Evolutionary conservation across 2,329 filamentous ascomycete genomes (phyloP).

Genomic region (Dendrostoma leiphaemia): DNA sequence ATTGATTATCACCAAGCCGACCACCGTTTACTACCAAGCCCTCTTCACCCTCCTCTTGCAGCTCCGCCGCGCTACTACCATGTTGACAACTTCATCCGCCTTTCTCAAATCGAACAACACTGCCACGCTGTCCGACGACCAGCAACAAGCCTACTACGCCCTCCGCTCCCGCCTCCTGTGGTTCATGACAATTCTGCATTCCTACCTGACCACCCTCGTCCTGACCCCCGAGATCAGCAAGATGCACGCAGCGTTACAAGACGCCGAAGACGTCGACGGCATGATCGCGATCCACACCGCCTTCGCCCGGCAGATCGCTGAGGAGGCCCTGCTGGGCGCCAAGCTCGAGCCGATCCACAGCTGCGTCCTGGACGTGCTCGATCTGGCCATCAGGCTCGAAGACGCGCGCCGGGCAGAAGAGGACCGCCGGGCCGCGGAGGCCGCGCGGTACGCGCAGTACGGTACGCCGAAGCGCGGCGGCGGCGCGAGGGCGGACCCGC

Average conservation of each 20-base stretch:
- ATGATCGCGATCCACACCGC: slow-evolving; percentile 71
- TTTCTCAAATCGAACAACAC: slow-evolving; percentile 58
- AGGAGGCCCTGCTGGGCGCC: slow-evolving; percentile 67
- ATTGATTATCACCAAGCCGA: slow-evolving; percentile 70
- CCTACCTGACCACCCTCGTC: slow-evolving; percentile 73
- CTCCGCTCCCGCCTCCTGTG: slow-evolving; percentile 71
- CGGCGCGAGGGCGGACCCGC: slow-evolving; percentile 21
- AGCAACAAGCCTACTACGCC: slow-evolving; percentile 51
- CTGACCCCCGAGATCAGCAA: slow-evolving; percentile 57
- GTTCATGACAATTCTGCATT: slow-evolving; percentile 73
- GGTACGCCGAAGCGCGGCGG: slow-evolving; percentile 4
- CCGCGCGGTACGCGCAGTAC: background rate
- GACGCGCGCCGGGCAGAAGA: slow-evolving; percentile 49
- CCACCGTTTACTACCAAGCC: slow-evolving; percentile 65
- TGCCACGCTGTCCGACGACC: slow-evolving; percentile 38
- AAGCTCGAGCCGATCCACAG: slow-evolving; percentile 70
- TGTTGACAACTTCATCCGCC: slow-evolving; percentile 52
- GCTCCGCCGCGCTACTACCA: slow-evolving; percentile 65
- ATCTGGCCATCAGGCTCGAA: slow-evolving; percentile 69
- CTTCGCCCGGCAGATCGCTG: slow-evolving; percentile 62
- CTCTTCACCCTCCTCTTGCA: slow-evolving; percentile 78
- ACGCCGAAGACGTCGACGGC: slow-evolving; percentile 71
- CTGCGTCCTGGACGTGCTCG: slow-evolving; percentile 71
- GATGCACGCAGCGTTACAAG: slow-evolving; percentile 56
- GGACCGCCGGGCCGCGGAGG: slow-evolving; percentile 32